Conservation (phyloP, 805 yeast species). For the Starmerella sp. region DNA sequence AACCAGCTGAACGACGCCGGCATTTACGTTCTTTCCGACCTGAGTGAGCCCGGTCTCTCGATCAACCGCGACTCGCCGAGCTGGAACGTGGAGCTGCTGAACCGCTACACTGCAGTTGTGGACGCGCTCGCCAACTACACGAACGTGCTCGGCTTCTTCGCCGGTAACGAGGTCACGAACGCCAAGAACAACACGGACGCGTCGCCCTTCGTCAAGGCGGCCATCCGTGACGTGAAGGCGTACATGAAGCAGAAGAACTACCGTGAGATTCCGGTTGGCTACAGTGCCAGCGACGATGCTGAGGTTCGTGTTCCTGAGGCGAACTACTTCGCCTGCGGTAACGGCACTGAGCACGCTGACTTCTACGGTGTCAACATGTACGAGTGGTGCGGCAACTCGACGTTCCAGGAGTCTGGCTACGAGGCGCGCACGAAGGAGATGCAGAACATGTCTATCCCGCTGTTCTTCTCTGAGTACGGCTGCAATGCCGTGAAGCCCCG, state of each 20-base stretch:
- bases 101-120: conserved; percentile 71
- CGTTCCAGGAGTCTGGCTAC: conserved; percentile 56
- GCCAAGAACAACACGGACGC: conserved; percentile 71
- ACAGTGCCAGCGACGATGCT: conserved; percentile 81
- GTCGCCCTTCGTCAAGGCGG: conserved; percentile 92
- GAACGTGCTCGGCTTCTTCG: conserved; percentile 86
- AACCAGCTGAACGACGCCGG: conserved; percentile 65
- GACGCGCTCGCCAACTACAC: conserved; percentile 67
- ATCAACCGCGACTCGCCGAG: conserved; percentile 65
- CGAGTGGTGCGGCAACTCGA: conserved; percentile 72
- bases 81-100: conserved; percentile 63
- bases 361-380: conserved; percentile 80
- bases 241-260: conserved; percentile 58
- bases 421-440: conserved; percentile 60
- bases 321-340: conserved; percentile 77
- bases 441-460: conserved; percentile 60
- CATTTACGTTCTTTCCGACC: conserved; percentile 81
- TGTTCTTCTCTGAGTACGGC: conserved; percentile 82
- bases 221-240: conserved; percentile 74
- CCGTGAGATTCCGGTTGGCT: conserved; percentile 84
- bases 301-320: conserved; percentile 71
- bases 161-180: conserved; percentile 94
- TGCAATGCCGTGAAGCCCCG: conserved; percentile 69
- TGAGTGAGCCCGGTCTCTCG: conserved; percentile 73
- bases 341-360: conserved; percentile 43